phyloP scores from a whole-genome alignment of 2,329 filamentous ascomycete species.

The Davidsoniella eucalypti region DNA sequence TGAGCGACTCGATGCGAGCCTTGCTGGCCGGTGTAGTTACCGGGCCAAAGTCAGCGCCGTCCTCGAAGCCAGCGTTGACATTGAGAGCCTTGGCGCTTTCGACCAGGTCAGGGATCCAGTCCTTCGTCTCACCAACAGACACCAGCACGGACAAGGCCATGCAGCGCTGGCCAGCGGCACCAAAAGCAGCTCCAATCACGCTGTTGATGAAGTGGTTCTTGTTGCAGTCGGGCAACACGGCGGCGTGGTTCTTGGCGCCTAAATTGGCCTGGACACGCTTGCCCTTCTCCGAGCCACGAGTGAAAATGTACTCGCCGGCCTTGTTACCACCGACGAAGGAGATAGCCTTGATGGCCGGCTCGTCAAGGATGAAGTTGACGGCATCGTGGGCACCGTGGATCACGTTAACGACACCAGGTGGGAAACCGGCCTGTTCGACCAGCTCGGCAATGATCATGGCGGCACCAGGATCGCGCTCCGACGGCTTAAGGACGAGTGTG shows the following conservation, averaged over 20 bases:
- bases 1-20: constrained; percentile 59
- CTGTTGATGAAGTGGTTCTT: constrained; percentile 81
- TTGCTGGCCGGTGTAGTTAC: constrained; percentile 69
- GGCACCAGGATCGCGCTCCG: constrained; percentile 69
- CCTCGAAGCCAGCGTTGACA: constrained; percentile 68
- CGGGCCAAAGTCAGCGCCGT: constrained; percentile 63
- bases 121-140: constrained; percentile 69
- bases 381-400: constrained; percentile 67
- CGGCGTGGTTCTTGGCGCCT: constrained; percentile 78
- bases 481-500: constrained; percentile 71
- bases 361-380: constrained; percentile 75
- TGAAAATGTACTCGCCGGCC: constrained; percentile 76
- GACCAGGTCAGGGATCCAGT: constrained; percentile 65
- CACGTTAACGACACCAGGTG: constrained; percentile 66
- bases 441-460: constrained; percentile 76
- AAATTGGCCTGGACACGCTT: constrained; percentile 82
- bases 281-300: constrained; percentile 62
- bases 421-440: constrained; percentile 64
- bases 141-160: constrained; percentile 76
- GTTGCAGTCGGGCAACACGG: constrained; percentile 71
- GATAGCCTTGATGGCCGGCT: constrained; percentile 71
- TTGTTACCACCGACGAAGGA: constrained; percentile 79
- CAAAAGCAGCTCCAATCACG: constrained; percentile 69
- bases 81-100: constrained; percentile 56
- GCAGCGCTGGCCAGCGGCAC: constrained; percentile 70